Conservation (phyloP, 169 alveolate genomes). For the Babesia bovis region DNA sequence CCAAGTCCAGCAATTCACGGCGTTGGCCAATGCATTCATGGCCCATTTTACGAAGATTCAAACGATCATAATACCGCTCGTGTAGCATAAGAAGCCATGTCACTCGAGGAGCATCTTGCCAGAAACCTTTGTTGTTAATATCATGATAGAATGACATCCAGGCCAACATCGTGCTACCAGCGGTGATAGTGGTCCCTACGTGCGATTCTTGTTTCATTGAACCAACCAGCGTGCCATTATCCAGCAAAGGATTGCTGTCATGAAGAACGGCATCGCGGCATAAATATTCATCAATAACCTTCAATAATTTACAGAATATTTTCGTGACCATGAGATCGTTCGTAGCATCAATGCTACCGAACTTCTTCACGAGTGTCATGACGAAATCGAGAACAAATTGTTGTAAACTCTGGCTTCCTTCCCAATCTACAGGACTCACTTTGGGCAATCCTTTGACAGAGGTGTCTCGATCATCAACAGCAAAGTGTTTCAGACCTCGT, state of each 20-base stretch:
- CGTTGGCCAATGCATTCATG: slow-evolving; percentile 26
- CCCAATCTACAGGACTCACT: slow-evolving; percentile 32
- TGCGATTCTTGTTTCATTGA: slow-evolving; percentile 17
- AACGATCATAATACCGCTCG: slow-evolving; percentile 19
- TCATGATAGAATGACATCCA: slow-evolving; percentile 58
- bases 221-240: slow-evolving; percentile 10
- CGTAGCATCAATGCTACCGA: slow-evolving; percentile 14
- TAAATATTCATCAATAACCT: slow-evolving; percentile 32
- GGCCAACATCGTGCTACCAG: slow-evolving; percentile 18
- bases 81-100: slow-evolving; percentile 24
- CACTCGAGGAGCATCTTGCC: slow-evolving; percentile 49
- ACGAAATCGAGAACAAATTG: slow-evolving; percentile 5
- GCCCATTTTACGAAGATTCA: slow-evolving; percentile 21
- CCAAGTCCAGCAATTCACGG: slow-evolving; percentile 13
- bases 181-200: slow-evolving; percentile 35
- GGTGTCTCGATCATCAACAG: slow-evolving; percentile 36
- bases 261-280: slow-evolving; percentile 6
- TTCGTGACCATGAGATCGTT: slow-evolving; percentile 32
- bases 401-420: not conserved
- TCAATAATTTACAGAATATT: slow-evolving; percentile 30
- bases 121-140: slow-evolving; percentile 22
- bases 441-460: slow-evolving; percentile 30
- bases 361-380: slow-evolving; percentile 1
- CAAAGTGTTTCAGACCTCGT: slow-evolving; percentile 32
- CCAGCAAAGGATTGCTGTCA: slow-evolving; percentile 5